Evolutionary conservation across 1,284 basidiomycete species (phyloP).

Genomic region (Schizopora paradoxa): DNA sequence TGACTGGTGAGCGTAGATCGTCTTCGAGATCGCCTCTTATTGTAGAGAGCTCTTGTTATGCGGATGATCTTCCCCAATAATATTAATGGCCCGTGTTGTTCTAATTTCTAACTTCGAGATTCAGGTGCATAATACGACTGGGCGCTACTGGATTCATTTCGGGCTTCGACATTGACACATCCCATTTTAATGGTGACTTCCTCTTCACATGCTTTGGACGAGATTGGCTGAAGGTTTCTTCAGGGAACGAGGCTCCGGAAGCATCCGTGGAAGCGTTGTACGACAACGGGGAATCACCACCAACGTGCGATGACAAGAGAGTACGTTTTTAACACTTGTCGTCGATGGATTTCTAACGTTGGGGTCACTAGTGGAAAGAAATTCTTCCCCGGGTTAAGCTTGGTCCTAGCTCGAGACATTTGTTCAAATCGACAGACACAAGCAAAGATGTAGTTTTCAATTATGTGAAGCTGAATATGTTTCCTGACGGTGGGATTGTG

Average conservation of each 20-base stretch:
- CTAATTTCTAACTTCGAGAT: too few relatives aligned
- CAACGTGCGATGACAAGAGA: slow-evolving; percentile 42
- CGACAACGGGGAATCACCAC: slow-evolving; percentile 38
- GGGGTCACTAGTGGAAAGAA: slow-evolving; percentile 63
- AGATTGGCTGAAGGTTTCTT: background rate
- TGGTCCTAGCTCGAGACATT: slow-evolving; percentile 80
- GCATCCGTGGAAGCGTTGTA: slow-evolving; percentile 69
- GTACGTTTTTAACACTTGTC: slow-evolving; percentile 34
- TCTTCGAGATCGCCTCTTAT: background rate
- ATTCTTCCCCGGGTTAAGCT: slow-evolving; percentile 71
- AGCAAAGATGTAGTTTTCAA: too few relatives aligned
- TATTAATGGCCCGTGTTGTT: background rate
- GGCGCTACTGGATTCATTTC: slow-evolving; percentile 73
- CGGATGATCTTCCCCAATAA: too few relatives aligned
- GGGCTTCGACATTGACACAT: slow-evolving; percentile 95
- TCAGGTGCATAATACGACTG: slow-evolving; percentile 86
- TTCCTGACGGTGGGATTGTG: slow-evolving; percentile 94
- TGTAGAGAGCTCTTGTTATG: too few relatives aligned
- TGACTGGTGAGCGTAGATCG: slow-evolving; percentile 71
- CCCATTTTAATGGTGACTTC: slow-evolving; percentile 81
- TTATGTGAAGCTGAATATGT: slow-evolving; percentile 91
- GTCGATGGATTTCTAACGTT: background rate
- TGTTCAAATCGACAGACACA: slow-evolving; percentile 61
- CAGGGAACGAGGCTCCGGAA: slow-evolving; percentile 87
- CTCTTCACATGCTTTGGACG: background rate